Conservation (phyloP, 129 eudicot species). For the Kitagawia praeruptora region DNA sequence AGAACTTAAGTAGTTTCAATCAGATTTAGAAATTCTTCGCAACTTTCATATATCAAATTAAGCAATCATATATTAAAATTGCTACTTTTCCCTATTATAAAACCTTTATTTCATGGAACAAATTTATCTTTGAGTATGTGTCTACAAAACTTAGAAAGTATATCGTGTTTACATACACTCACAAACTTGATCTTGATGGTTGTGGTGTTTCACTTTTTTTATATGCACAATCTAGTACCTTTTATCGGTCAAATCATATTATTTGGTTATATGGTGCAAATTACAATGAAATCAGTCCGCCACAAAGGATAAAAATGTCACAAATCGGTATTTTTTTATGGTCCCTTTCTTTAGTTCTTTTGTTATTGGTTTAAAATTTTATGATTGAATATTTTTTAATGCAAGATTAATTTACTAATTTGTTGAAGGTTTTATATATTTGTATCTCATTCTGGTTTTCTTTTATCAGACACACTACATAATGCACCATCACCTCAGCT, state of each 20-base stretch:
- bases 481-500: conserved; percentile 35
- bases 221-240: neutral
- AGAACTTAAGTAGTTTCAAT: neutral
- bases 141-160: neutral
- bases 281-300: neutral
- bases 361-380: neutral
- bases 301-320: neutral
- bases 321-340: neutral
- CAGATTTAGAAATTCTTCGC: neutral
- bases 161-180: neutral
- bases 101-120: neutral
- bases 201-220: neutral
- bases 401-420: neutral
- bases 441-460: neutral
- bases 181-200: neutral
- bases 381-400: neutral
- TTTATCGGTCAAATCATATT: neutral
- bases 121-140: neutral
- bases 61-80: neutral
- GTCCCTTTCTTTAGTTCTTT: neutral
- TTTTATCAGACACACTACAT: neutral
- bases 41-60: neutral
- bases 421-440: neutral
- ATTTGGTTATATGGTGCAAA: neutral
- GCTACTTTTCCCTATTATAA: neutral